phyloP scores from a whole-genome alignment of 306 rosid genomes.

The Acacia confusa region DNA sequence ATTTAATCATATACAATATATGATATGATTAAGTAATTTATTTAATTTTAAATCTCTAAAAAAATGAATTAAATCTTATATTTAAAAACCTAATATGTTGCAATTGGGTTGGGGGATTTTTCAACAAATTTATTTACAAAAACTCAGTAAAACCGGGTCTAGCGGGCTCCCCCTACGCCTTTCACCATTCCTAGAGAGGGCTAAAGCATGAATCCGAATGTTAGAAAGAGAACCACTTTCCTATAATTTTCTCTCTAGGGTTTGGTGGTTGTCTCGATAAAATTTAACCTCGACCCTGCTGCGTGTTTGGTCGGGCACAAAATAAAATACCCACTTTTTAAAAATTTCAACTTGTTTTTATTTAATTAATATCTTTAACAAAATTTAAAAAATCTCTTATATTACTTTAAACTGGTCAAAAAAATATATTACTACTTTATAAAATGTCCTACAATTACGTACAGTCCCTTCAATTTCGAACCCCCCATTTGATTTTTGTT shows the following conservation, averaged over 20 bases:
- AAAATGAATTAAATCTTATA: too few relatives aligned
- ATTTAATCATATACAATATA: too few relatives aligned
- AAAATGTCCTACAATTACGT: neutral
- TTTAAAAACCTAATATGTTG: too few relatives aligned
- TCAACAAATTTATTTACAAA: neutral
- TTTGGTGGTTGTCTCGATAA: constrained; percentile 44
- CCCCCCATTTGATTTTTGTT: neutral
- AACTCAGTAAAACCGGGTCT: neutral
- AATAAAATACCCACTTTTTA: neutral
- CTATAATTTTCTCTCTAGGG: constrained; percentile 10
- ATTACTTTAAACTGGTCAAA: too few relatives aligned
- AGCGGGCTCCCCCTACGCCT: neutral
- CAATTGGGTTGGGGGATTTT: too few relatives aligned
- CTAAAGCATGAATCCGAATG: constrained; percentile 46
- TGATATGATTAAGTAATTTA: too few relatives aligned
- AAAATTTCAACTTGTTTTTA: too few relatives aligned
- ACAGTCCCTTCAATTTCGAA: neutral
- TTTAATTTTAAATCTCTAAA: too few relatives aligned
- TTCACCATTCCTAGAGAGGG: constrained; percentile 25
- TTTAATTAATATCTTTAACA: too few relatives aligned
- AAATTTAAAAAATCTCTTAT: too few relatives aligned
- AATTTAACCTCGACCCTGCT: constrained; percentile 41
- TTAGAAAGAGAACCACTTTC: constrained; percentile 31
- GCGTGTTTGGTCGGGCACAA: constrained; percentile 46
- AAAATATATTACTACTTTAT: too few relatives aligned